Evolutionary conservation across 345 rosid genomes (phyloP), one percentile per base, ranked within the genome.

Genomic region (Eucalyptus camaldulensis): DNA sequence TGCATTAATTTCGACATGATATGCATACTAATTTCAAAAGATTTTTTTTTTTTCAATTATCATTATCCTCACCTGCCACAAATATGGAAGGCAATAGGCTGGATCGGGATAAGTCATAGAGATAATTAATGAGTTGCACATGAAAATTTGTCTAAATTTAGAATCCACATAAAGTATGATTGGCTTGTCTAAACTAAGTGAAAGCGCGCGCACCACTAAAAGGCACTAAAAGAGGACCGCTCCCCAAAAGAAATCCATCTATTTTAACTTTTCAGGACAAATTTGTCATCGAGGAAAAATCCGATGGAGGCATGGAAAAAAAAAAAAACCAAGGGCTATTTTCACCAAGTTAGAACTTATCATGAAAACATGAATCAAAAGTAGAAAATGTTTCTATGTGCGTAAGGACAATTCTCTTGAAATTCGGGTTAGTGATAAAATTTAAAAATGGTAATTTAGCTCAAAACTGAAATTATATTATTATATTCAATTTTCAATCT

Each of bases 181-280:
- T n/a, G 40, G 76, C 40, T 65, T 4, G 5, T 65, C 6, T n/a
- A n/a, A 69, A 69, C 6, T 16, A 33, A 33, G 80, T 33, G 7
- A 10, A 69, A 69, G 13, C 0, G 13, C 1, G 8, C 0, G 3
- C 3, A 19, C 45, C 8, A 33, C 25, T 3, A 37, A 33, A 16
- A 33, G 81, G 45, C 81, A 8, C 8, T 10, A 37, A 0, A 72
- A 37, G 25, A 37, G 45, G 81, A 19, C 10, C 2, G 5, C 25
- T 53, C n/a, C 37, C 37, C 1, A 65, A 7, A 14, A 65, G 1
- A 49, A 65, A 65, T n/a, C 19, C 21, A 65, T 65, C 72, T 65
- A 29, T 65, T 65, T 29, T n/a, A 65, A 65, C 37, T 14, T 14
- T 65, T 65, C 0, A 5, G 10, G 76, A 14, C 0, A 4, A 62